Evolutionary conservation across 1,284 basidiomycete species (phyloP).

Genomic region (Irpex lacteus): DNA sequence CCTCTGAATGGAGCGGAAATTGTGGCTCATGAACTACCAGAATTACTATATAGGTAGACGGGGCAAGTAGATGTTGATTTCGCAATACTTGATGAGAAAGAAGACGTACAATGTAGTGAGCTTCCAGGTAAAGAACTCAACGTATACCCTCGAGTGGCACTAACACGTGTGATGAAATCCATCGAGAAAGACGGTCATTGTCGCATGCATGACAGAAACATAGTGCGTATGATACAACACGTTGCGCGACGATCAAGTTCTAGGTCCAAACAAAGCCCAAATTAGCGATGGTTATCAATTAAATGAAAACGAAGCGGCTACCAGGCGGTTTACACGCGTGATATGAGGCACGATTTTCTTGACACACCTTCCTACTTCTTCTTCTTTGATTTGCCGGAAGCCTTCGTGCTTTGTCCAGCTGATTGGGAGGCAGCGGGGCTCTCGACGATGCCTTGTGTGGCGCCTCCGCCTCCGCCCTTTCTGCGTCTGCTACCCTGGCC

Average conservation of each 20-base stretch:
- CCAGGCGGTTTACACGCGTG: conserved; percentile 8
- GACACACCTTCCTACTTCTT: conserved; percentile 36
- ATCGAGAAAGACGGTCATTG: background rate
- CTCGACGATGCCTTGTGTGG: conserved; percentile 58
- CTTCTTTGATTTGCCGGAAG: conserved; percentile 48
- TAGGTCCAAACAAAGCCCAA: background rate
- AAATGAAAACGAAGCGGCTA: conserved; percentile 6
- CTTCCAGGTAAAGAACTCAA: background rate
- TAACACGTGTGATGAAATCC: background rate
- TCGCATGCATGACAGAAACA: background rate
- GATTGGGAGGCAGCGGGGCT: conserved; percentile 25
- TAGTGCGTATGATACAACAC: background rate
- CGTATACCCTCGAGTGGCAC: background rate
- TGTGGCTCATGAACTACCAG: background rate
- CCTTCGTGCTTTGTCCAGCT: conserved; percentile 25
- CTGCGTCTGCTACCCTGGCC: conserved; percentile 45
- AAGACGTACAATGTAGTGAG: background rate
- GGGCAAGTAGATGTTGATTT: background rate
- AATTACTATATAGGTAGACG: background rate
- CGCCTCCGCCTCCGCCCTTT: conserved; percentile 54
- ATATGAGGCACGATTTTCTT: conserved; percentile 1
- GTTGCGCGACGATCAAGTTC: background rate
- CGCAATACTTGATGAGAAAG: background rate
- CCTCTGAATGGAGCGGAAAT: background rate
- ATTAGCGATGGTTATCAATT: background rate